Percentiles rank a stretch among this genome's conserved stretches.
These are phyloP conservation scores for Camellia japonica DNA, from an alignment of 148 eudicot genomes.

Conservation along the genomic window DNA sequence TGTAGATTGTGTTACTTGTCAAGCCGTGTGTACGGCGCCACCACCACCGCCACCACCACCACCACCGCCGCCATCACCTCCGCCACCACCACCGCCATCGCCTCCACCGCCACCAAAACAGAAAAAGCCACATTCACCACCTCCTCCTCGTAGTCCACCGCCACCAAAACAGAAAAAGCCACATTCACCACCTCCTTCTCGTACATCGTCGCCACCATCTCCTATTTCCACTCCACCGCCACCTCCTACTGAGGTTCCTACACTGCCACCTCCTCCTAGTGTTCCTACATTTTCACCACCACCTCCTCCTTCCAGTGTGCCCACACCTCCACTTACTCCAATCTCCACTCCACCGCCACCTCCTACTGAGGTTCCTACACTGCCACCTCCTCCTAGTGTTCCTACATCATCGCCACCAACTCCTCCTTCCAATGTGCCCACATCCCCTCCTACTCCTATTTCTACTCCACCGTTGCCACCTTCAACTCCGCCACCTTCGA, in stretches of 20 bases:
- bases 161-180: background rate
- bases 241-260: background rate
- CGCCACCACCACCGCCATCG: conserved; percentile 13
- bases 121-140: background rate
- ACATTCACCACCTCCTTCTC: conserved; percentile 12
- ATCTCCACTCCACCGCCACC: too few relatives aligned
- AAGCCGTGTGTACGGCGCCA: conserved; percentile 18
- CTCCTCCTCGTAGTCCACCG: conserved; percentile 1
- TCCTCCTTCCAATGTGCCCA: background rate
- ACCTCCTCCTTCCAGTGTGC: background rate
- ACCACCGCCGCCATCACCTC: background rate
- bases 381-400: background rate
- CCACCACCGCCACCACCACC: conserved; percentile 9
- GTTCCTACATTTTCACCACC: too few relatives aligned
- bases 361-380: background rate
- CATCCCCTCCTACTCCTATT: background rate
- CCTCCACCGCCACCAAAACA: conserved; percentile 9
- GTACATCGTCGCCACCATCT: too few relatives aligned
- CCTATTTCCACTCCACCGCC: background rate
- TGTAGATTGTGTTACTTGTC: conserved; percentile 26
- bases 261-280: background rate
- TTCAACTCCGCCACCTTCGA: background rate
- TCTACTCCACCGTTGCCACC: background rate
- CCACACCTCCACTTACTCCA: background rate
- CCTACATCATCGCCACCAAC: background rate